Evolutionary conservation across 305 asterid species (phyloP), one percentile per base, ranked within the genome.

Genomic region (Fraxinus sp.): DNA sequence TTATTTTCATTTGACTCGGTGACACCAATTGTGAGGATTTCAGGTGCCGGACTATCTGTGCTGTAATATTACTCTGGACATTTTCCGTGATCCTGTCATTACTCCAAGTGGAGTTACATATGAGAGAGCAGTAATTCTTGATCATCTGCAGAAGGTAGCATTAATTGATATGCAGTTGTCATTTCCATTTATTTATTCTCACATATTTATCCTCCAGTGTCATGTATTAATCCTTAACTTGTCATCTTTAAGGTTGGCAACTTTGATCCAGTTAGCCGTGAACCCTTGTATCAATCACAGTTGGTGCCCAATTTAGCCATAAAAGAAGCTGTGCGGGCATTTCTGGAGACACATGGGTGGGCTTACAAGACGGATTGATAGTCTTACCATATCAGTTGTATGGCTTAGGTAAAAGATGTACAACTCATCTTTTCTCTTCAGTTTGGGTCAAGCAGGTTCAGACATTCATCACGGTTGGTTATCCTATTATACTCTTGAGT

Each of bases 11-110:
- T 11, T 78, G 75, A 70, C 75, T 28, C 4, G 8, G 39, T 85
- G 89, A 87, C 82, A 57, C 81, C 46, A 9, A 28, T 59, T 39
- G 46, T 64, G 20, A 7, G 74, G 76, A 77, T 84, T 89, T 72
- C 94, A 96, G 99, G 91, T 96, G 68, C 98, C 98, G 0, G 97
- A 93, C 80, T 90, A 94, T 85, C 82, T 96, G 33, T 93, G 98
- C 88, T 96, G 98, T 86, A 94, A 91, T 32, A 90, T 96, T 77
- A 91, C 94, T 41, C 86, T 96, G 28, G 97, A 94, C 84, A 93
- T 96, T 78, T 92, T 94, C 8, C 95, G 97, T 75, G 98, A 94
- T 86, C 98, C 98, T 6, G 98, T 96, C 59, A 93, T 96, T 74
- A 86, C 97, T 59, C 99, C 99, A 11, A 86, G 98, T 83, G 99